phyloP scores from a whole-genome alignment of 179 eudicot genomes.

The Spinacia oleracea region DNA sequence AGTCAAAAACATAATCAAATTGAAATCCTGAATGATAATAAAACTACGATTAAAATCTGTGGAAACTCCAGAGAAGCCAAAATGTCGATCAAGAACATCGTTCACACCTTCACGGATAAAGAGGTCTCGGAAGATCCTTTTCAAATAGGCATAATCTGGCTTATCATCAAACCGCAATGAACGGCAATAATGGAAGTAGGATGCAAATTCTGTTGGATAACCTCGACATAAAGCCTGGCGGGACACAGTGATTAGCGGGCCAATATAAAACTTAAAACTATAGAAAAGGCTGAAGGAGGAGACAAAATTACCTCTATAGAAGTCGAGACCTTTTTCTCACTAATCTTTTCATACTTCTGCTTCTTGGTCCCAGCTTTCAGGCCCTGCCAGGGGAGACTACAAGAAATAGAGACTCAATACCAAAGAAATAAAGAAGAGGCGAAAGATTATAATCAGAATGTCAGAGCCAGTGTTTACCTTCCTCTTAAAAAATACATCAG shows the following conservation, averaged over 20 bases:
- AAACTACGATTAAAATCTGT: slow-evolving; percentile 10
- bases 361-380: slow-evolving; percentile 93
- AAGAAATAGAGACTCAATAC: slow-evolving; percentile 22
- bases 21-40: slow-evolving; percentile 63
- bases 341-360: slow-evolving; percentile 91
- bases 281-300: neutral
- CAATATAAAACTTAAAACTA: neutral
- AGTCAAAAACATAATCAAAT: slow-evolving; percentile 96
- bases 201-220: slow-evolving; percentile 92
- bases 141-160: slow-evolving; percentile 94
- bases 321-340: slow-evolving; percentile 88
- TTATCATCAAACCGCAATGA: slow-evolving; percentile 92
- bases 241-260: slow-evolving; percentile 7
- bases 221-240: slow-evolving; percentile 84
- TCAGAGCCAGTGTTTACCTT: slow-evolving; percentile 31
- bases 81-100: neutral
- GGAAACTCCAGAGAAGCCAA: neutral
- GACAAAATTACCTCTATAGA: slow-evolving; percentile 71
- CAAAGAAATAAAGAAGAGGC: slow-evolving; percentile 19
- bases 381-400: slow-evolving; percentile 99
- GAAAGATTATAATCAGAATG: slow-evolving; percentile 27
- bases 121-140: slow-evolving; percentile 87
- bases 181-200: slow-evolving; percentile 95
- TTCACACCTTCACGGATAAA: slow-evolving; percentile 88
- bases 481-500: slow-evolving; percentile 94